These are phyloP conservation scores for Uncinocarpus reesii DNA, from an alignment of 2,329 filamentous ascomycete species.

Conservation along the genomic window DNA sequence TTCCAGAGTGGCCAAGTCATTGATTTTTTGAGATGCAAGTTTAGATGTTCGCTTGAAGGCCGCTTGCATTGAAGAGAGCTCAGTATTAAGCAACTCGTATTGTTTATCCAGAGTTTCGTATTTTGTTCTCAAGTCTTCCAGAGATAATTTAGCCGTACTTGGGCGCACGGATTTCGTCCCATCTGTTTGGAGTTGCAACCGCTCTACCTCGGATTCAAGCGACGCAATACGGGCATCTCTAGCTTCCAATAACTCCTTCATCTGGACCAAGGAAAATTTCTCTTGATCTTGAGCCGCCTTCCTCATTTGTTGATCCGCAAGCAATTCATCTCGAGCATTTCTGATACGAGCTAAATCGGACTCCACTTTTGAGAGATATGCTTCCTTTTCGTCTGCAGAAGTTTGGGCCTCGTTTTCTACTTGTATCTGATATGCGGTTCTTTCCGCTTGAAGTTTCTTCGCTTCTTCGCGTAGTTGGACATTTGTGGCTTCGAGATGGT, in stretches of 20 bases:
- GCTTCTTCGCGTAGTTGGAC: slow-evolving; percentile 74
- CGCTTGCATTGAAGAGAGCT: slow-evolving; percentile 77
- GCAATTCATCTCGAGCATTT: slow-evolving; percentile 70
- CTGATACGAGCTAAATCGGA: slow-evolving; percentile 78
- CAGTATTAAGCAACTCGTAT: slow-evolving; percentile 72
- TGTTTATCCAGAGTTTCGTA: slow-evolving; percentile 67
- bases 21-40: slow-evolving; percentile 74
- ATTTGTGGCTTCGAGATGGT: slow-evolving; percentile 82
- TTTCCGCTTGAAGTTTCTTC: slow-evolving; percentile 72
- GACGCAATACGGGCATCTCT: slow-evolving; percentile 71
- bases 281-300: slow-evolving; percentile 73
- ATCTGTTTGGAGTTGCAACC: slow-evolving; percentile 51
- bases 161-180: slow-evolving; percentile 34
- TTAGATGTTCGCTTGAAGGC: slow-evolving; percentile 85
- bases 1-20: slow-evolving; percentile 64
- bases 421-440: slow-evolving; percentile 68
- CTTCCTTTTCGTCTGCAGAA: slow-evolving; percentile 66
- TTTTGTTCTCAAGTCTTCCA: slow-evolving; percentile 63
- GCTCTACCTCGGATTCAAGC: slow-evolving; percentile 70
- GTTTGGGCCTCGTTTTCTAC: slow-evolving; percentile 70
- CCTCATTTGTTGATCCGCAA: slow-evolving; percentile 68
- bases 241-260: slow-evolving; percentile 69
- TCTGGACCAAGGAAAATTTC: slow-evolving; percentile 56
- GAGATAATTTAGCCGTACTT: slow-evolving; percentile 49
- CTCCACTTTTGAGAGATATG: slow-evolving; percentile 68